Evolutionary conservation across 345 rosid genomes (phyloP), one percentile per base, ranked within the genome.

Genomic region (Moricandia moricandioides): DNA sequence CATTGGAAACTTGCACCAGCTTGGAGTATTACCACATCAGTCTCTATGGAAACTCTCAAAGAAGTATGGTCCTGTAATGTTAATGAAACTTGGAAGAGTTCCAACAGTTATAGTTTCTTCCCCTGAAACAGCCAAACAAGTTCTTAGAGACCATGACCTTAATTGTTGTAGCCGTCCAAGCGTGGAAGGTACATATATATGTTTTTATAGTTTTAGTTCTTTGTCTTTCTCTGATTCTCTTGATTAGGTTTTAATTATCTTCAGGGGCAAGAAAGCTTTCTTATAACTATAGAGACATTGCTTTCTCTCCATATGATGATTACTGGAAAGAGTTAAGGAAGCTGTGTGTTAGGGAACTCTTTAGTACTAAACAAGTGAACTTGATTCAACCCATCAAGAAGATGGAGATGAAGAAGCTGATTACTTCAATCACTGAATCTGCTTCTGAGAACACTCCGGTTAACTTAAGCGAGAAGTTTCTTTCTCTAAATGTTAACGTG

Each of bases 1-100:
- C 49, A 3, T 84, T 2, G 85, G 86, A 12, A 85, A 83, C 78
- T 78, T 87, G 40, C 83, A 81, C 70, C 84, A 77, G 64, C 82
- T 87, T 1, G 87, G 86, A 40, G 66, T 39, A 18, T 37, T 72
- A 66, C 81, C 77, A 29, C 81, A 71, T 66, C 69, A 66, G 6
- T 59, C 72, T 66, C 47, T 78, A 10, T 67, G 77, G 57, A 59
- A 5, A 39, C 73, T 72, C 47, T 72, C 81, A 30, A 66, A 59
- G 24, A 71, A 49, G 60, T 66, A 78, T 59, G 81, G 81, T 61
- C 77, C 77, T 26, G 77, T 71, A 26, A 77, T 77, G 68, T 31
- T 64, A 58, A 67, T 77, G 13, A 64, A 58, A 59, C 76, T 77
- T 57, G 72, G 80, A 57, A 45, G 67, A 5, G 72, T 58, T 34